Percentiles rank a stretch among this genome's conserved stretches.
Conservation (phyloP, 495 filamentous ascomycete genomes). For the Penicillium antarcticum region DNA sequence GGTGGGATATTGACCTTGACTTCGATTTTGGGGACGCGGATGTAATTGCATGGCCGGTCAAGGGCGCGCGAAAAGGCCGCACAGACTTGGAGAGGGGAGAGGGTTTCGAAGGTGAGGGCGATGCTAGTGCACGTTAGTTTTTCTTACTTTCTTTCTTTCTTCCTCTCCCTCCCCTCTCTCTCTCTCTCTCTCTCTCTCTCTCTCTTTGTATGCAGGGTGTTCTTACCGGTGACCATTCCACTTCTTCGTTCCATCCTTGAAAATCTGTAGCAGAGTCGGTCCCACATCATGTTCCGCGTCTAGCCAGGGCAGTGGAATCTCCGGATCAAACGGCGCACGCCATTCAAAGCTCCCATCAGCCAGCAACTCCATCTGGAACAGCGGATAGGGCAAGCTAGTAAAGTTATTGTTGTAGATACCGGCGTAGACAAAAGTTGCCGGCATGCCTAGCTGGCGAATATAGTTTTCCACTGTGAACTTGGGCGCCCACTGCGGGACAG, state of each 20-base stretch:
- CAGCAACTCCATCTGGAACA: constrained; percentile 89
- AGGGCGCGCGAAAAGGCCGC: constrained; percentile 74
- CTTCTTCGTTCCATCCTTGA: constrained; percentile 85
- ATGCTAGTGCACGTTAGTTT: constrained; percentile 56
- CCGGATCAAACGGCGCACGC: constrained; percentile 90
- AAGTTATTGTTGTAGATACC: constrained; percentile 99
- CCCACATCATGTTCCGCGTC: constrained; percentile 97
- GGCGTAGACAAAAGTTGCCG: constrained; percentile 89
- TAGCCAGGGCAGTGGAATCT: constrained; percentile 89
- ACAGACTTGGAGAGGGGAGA: constrained; percentile 81
- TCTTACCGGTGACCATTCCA: constrained; percentile 78
- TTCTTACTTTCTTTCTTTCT: neutral
- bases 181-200: neutral
- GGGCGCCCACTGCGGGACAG: constrained; percentile 83
- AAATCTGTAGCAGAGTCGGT: constrained; percentile 88
- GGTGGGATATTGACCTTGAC: constrained; percentile 80
- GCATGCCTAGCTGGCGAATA: constrained; percentile 74
- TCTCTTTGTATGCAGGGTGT: neutral
- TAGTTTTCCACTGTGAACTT: constrained; percentile 93
- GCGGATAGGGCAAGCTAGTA: constrained; percentile 84
- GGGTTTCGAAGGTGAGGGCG: constrained; percentile 85
- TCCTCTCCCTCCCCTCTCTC: no score
- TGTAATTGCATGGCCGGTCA: constrained; percentile 71
- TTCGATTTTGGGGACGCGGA: constrained; percentile 68
- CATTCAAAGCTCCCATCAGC: constrained; percentile 83